Conservation (phyloP, 1,139 yeast species). For the Spathaspora sp. region DNA sequence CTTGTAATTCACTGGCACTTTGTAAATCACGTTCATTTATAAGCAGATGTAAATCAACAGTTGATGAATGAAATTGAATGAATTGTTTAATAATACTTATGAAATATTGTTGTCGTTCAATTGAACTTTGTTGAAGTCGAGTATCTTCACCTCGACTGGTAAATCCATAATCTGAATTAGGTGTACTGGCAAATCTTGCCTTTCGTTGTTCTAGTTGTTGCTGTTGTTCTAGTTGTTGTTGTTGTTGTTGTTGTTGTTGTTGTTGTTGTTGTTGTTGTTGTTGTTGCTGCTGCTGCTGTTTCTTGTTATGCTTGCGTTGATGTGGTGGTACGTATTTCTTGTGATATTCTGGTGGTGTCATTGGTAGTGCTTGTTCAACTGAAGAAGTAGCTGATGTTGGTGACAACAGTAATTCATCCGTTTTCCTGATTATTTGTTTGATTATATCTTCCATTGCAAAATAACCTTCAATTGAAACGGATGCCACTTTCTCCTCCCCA, state of each 20-base stretch:
- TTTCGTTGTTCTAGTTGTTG: slow-evolving; percentile 12
- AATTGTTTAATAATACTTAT: slow-evolving; percentile 32
- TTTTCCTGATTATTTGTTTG: slow-evolving; percentile 3
- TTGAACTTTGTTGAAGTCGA: slow-evolving; percentile 43
- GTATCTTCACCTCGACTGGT: slow-evolving; percentile 61
- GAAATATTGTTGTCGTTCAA: slow-evolving; percentile 41
- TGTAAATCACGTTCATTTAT: slow-evolving; percentile 11
- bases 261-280: background rate
- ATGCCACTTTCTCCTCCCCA: background rate
- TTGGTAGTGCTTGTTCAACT: background rate
- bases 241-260: no score
- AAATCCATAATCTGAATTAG: slow-evolving; percentile 38
- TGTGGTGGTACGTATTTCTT: slow-evolving; percentile 11
- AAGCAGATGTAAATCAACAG: slow-evolving; percentile 6
- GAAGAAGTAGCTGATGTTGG: slow-evolving; percentile 1
- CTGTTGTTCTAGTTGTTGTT: no score
- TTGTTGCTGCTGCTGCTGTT: background rate
- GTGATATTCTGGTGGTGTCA: slow-evolving; percentile 4
- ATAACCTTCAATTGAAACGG: background rate
- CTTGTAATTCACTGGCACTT: background rate
- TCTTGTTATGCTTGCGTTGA: slow-evolving; percentile 4
- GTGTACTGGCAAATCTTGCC: slow-evolving; percentile 16
- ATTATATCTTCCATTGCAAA: slow-evolving; percentile 4
- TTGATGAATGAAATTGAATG: slow-evolving; percentile 8
- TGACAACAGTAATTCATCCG: slow-evolving; percentile 1